Conservation (phyloP, 2,329 filamentous ascomycete species). For the Tricladium varicosporioides region DNA sequence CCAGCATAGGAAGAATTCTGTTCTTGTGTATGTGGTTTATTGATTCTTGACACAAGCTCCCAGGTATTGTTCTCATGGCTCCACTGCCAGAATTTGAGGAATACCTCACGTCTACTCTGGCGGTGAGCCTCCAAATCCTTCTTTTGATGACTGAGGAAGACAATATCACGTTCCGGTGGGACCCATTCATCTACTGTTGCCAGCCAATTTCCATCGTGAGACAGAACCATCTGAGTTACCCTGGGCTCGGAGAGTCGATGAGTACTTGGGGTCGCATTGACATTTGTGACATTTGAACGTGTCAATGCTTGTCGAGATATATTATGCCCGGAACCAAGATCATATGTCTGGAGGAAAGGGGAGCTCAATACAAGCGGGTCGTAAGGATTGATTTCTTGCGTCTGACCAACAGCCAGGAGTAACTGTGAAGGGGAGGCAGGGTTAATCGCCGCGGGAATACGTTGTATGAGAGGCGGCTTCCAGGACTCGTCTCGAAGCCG, state of each 20-base stretch:
- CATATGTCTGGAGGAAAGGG: constrained; percentile 78
- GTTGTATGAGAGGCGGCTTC: constrained; percentile 29
- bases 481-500: constrained; percentile 40
- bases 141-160: constrained; percentile 50
- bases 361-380: constrained; percentile 49
- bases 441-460: constrained; percentile 59
- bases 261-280: constrained; percentile 72
- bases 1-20: constrained; percentile 48
- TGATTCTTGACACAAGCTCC: constrained; percentile 78
- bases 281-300: constrained; percentile 80
- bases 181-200: constrained; percentile 91
- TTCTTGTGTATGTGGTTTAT: constrained; percentile 70
- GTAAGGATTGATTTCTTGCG: constrained; percentile 55
- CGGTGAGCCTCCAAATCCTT: constrained; percentile 46
- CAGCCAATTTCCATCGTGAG: constrained; percentile 81
- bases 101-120: constrained; percentile 64
- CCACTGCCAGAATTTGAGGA: constrained; percentile 87
- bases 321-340: constrained; percentile 75
- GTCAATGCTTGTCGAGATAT: constrained; percentile 85
- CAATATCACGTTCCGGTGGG: constrained; percentile 67
- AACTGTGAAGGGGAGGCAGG: constrained; percentile 62
- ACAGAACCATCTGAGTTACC: constrained; percentile 72
- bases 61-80: constrained; percentile 57
- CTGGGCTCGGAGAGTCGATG: constrained; percentile 73
- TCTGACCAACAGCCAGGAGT: constrained; percentile 65